Percentiles rank a stretch among this genome's conserved stretches.
Evolutionary conservation across 2,329 filamentous ascomycete genomes (phyloP).

Genomic region (Xylaria sp.): DNA sequence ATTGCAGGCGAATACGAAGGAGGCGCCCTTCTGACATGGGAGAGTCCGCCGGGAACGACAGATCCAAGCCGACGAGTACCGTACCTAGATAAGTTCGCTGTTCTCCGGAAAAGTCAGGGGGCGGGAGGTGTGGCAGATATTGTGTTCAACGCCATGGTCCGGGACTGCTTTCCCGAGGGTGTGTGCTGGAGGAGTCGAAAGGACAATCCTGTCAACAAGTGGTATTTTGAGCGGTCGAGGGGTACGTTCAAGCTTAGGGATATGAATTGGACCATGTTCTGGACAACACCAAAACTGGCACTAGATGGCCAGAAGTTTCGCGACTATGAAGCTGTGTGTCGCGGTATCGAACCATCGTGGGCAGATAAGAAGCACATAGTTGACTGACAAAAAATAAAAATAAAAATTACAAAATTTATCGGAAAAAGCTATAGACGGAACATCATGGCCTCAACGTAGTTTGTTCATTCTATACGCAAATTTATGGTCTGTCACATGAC

Average conservation of each 20-base stretch:
- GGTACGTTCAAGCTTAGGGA: constrained; percentile 84
- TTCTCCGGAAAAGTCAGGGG: constrained; percentile 87
- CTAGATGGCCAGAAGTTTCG: constrained; percentile 64
- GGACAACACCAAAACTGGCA: constrained; percentile 79
- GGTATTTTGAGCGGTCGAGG: constrained; percentile 93
- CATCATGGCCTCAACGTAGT: not conserved
- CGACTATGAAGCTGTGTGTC: constrained; percentile 82
- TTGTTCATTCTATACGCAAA: not conserved
- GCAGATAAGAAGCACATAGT: constrained; percentile 66
- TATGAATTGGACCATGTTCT: constrained; percentile 98
- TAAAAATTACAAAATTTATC: constrained; percentile 2
- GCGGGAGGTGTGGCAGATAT: constrained; percentile 94
- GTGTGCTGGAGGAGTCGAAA: constrained; percentile 92
- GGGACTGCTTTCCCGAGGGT: constrained; percentile 85
- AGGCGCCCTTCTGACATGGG: constrained; percentile 94
- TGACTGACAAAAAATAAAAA: constrained; percentile 56
- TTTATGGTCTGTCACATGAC: not conserved
- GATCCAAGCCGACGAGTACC: constrained; percentile 77
- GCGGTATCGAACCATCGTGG: constrained; percentile 71
- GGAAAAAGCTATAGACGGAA: not conserved
- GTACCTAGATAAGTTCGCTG: constrained; percentile 97
- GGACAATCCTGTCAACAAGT: constrained; percentile 97
- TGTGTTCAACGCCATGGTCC: constrained; percentile 95
- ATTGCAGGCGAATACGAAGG: constrained; percentile 97
- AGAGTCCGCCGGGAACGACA: constrained; percentile 72